Conservation (phyloP, 169 alveolate species). For the Cryptosporidium viatorum region DNA sequence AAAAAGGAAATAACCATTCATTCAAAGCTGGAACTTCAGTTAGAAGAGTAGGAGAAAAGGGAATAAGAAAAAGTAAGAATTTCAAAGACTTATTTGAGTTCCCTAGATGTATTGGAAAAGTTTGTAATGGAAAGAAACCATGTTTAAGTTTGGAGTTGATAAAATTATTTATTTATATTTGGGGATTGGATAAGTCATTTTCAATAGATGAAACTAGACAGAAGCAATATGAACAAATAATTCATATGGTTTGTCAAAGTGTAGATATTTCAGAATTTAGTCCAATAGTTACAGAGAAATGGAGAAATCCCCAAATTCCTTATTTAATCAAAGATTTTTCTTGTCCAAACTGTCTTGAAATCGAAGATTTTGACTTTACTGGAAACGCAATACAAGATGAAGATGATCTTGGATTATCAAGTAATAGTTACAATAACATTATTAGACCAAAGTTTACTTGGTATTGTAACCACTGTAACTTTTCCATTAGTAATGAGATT, state of each 20-base stretch:
- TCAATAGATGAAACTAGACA: background rate
- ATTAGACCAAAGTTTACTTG: background rate
- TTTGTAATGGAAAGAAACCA: background rate
- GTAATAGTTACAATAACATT: background rate
- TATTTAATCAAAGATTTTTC: constrained; percentile 36
- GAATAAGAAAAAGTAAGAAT: background rate
- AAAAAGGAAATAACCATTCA: background rate
- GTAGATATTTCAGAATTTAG: constrained; percentile 39
- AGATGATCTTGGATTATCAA: background rate
- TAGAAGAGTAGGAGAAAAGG: background rate
- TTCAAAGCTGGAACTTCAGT: background rate
- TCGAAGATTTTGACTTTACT: constrained; percentile 64
- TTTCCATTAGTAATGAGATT: background rate
- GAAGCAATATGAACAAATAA: constrained; percentile 29
- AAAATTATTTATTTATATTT: constrained; percentile 32
- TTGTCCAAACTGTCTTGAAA: constrained; percentile 69
- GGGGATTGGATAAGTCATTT: constrained; percentile 45
- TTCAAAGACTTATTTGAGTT: constrained; percentile 26
- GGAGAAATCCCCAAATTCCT: constrained; percentile 38
- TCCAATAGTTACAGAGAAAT: constrained; percentile 9
- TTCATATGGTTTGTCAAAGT: constrained; percentile 39
- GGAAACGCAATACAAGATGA: constrained; percentile 32
- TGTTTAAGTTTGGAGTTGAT: constrained; percentile 13
- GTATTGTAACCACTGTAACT: constrained; percentile 56
- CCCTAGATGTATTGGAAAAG: constrained; percentile 29